Evolutionary conservation across 495 filamentous ascomycete species (phyloP).

Genomic region (Neurospora sp.): DNA sequence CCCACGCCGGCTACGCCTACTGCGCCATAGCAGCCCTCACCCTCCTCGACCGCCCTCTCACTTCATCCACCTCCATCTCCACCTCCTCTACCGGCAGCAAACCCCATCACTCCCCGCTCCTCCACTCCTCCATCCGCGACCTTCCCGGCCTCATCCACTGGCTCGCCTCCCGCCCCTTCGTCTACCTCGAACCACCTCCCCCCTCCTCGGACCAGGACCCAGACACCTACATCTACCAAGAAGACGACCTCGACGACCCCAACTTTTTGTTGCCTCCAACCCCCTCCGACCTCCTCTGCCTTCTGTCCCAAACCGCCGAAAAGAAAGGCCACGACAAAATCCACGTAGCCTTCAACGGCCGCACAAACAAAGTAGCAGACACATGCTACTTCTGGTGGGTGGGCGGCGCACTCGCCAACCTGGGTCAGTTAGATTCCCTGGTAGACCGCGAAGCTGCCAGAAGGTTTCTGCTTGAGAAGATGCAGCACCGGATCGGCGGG

Average conservation of each 20-base stretch:
- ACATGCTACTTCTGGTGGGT: constrained; percentile 97
- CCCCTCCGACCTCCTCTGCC: constrained; percentile 23
- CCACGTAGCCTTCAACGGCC: constrained; percentile 69
- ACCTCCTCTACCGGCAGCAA: constrained; percentile 3
- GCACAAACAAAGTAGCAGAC: constrained; percentile 79
- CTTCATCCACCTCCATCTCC: constrained; percentile 13
- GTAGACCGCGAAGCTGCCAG: constrained; percentile 52
- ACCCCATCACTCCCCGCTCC: constrained; percentile 18
- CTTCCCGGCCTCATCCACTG: constrained; percentile 27
- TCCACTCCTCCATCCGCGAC: constrained; percentile 26
- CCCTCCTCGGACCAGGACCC: neutral
- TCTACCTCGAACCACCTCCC: constrained; percentile 36
- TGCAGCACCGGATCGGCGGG: constrained; percentile 85
- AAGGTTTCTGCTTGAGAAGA: constrained; percentile 73
- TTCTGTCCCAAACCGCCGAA: constrained; percentile 8
- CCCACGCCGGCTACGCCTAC: constrained; percentile 86
- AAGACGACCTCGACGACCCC: constrained; percentile 13
- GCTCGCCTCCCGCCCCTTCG: constrained; percentile 55
- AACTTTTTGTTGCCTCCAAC: constrained; percentile 7
- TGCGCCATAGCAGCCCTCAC: constrained; percentile 69
- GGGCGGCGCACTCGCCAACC: constrained; percentile 56
- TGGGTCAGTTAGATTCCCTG: constrained; percentile 41
- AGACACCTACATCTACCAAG: constrained; percentile 33
- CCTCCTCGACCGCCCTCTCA: constrained; percentile 48
- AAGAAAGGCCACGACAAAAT: neutral